These are phyloP conservation scores for Lignosus rhinocerotis DNA, from an alignment of 1,284 basidiomycete genomes.

Conservation along the genomic window DNA sequence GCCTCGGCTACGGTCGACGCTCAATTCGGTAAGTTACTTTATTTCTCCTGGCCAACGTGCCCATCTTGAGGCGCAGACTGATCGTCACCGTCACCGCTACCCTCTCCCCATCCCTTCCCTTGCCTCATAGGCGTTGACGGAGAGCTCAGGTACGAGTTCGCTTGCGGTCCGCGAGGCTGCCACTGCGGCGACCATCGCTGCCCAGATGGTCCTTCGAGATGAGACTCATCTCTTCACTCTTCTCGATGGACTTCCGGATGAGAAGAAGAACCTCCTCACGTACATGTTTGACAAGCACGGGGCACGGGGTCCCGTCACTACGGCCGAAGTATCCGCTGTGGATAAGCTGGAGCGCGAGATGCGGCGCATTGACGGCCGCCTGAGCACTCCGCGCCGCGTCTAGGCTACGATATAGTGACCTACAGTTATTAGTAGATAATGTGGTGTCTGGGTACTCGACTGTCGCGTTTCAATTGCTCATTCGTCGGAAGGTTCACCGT, in stretches of 20 bases:
- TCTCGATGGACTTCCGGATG: conserved; percentile 75
- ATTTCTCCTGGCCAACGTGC: background rate
- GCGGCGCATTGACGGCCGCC: conserved; percentile 70
- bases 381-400: conserved; percentile 56
- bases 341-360: conserved; percentile 76
- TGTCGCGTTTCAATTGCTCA: conserved; percentile 7
- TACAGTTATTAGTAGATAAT: conserved; percentile 14
- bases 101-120: background rate
- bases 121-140: conserved; percentile 61
- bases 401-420: conserved; percentile 10
- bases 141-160: conserved; percentile 49
- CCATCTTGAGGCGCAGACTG: conserved; percentile 1
- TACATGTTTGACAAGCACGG: conserved; percentile 85
- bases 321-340: conserved; percentile 41
- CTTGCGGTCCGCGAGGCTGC: conserved; percentile 80
- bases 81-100: conserved; percentile 4
- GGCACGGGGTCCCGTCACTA: conserved; percentile 45
- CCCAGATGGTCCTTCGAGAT: conserved; percentile 76
- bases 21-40: conserved; percentile 59
- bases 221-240: conserved; percentile 79
- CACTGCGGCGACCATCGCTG: conserved; percentile 77
- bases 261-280: conserved; percentile 84
- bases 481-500: conserved; percentile 6
- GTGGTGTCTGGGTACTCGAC: conserved; percentile 10
- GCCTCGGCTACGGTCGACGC: conserved; percentile 66